A percentile compares a stretch with the other conserved stretches of the same genome.
Evolutionary conservation across 305 asterid genomes (phyloP).

Genomic region (Rubia balearica): DNA sequence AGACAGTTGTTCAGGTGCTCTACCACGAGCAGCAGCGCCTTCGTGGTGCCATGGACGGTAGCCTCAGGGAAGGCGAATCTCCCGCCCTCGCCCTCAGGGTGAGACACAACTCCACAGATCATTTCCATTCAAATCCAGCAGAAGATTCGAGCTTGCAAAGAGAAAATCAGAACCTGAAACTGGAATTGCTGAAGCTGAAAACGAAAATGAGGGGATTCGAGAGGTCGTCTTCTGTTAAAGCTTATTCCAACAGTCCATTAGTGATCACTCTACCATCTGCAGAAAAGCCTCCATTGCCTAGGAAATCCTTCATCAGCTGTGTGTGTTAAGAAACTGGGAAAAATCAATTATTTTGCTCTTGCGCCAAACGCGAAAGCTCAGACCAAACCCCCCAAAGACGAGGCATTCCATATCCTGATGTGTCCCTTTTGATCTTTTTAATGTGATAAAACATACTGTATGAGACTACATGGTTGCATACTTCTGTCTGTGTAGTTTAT

Average conservation of each 20-base stretch:
- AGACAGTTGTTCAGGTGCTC: constrained; percentile 80
- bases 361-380: constrained; percentile 31
- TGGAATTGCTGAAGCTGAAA: constrained; percentile 58
- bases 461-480: constrained; percentile 8
- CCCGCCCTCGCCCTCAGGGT: constrained; percentile 29
- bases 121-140: constrained; percentile 24
- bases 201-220: constrained; percentile 54
- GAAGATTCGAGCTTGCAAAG: constrained; percentile 41
- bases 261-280: constrained; percentile 26
- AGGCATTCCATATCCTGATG: constrained; percentile 65
- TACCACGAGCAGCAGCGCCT: constrained; percentile 86
- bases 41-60: constrained; percentile 49
- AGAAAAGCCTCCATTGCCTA: constrained; percentile 56
- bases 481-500: constrained; percentile 1
- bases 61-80: constrained; percentile 24
- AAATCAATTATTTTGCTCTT: constrained; percentile 32
- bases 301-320: constrained; percentile 60
- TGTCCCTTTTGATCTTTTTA: constrained; percentile 3
- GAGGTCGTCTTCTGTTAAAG: constrained; percentile 24
- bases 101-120: constrained; percentile 18
- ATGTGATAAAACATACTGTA: not conserved
- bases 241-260: constrained; percentile 28
- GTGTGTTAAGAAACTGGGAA: constrained; percentile 56
- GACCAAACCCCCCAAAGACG: constrained; percentile 44
- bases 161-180: constrained; percentile 72